Conservation (phyloP, 2,329 filamentous ascomycete species). For the Fusarium musae region DNA sequence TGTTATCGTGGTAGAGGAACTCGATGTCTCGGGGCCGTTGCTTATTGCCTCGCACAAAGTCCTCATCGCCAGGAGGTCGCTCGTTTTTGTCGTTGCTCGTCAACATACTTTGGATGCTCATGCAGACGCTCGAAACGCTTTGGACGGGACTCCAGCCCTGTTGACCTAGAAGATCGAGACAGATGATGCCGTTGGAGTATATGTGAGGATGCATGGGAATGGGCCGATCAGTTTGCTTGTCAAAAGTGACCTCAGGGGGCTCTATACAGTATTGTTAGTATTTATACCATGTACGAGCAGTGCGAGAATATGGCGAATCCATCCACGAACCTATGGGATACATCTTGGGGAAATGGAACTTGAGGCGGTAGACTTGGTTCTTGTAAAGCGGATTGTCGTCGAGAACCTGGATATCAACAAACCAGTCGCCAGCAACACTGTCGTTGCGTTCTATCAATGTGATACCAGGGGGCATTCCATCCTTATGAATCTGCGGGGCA, state of each 20-base stretch:
- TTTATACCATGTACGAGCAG: background rate
- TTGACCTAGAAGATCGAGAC: slow-evolving; percentile 87
- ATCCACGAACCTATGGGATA: slow-evolving; percentile 85
- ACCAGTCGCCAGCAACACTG: slow-evolving; percentile 80
- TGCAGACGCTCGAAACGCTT: slow-evolving; percentile 95
- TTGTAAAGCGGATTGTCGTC: slow-evolving; percentile 91
- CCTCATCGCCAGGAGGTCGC: slow-evolving; percentile 87
- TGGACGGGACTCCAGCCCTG: slow-evolving; percentile 97
- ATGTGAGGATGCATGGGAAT: slow-evolving; percentile 98
- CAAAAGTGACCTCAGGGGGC: slow-evolving; percentile 93
- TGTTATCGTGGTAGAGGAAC: slow-evolving; percentile 94
- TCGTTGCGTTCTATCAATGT: slow-evolving; percentile 82
- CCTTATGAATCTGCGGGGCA: slow-evolving; percentile 61
- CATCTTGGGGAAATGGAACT: slow-evolving; percentile 83
- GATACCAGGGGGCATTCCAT: slow-evolving; percentile 74
- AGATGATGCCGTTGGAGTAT: slow-evolving; percentile 99
- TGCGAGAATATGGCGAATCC: background rate
- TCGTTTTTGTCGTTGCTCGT: slow-evolving; percentile 94
- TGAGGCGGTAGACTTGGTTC: slow-evolving; percentile 82
- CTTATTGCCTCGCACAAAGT: slow-evolving; percentile 85
- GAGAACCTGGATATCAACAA: slow-evolving; percentile 89
- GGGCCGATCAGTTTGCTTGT: slow-evolving; percentile 69
- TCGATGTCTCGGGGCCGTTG: slow-evolving; percentile 87
- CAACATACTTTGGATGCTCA: slow-evolving; percentile 98
- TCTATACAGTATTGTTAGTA: slow-evolving; percentile 62